Evolutionary conservation across 2,329 filamentous ascomycete genomes (phyloP).

Genomic region (Leptographium procerum): DNA sequence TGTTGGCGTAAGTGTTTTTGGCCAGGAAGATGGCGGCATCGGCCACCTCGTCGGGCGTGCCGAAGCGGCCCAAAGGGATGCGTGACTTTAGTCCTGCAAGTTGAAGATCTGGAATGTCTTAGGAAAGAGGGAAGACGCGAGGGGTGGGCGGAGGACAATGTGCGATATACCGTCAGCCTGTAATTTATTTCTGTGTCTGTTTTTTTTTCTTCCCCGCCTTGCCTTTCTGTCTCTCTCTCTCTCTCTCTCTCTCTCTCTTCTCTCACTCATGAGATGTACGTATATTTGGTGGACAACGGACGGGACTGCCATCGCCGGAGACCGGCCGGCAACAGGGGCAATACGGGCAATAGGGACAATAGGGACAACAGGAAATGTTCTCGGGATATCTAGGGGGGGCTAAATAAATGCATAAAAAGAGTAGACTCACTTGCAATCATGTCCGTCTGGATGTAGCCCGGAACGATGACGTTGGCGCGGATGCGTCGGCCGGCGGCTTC

Average conservation of each 20-base stretch:
- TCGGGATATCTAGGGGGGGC: no score
- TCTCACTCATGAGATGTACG: neutral
- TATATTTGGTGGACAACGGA: neutral
- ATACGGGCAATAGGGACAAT: neutral
- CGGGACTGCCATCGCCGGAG: no score
- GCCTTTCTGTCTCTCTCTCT: neutral
- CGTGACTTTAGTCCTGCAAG: neutral
- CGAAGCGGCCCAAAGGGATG: slow-evolving; percentile 59
- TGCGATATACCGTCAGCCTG: neutral
- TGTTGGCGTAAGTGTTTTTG: slow-evolving; percentile 72
- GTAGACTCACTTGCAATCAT: slow-evolving; percentile 58
- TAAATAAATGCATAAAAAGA: slow-evolving; percentile 4
- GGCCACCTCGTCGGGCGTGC: slow-evolving; percentile 60
- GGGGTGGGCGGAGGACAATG: neutral
- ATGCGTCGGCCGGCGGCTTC: slow-evolving; percentile 52
- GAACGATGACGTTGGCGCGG: slow-evolving; percentile 69
- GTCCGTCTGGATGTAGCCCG: slow-evolving; percentile 70
- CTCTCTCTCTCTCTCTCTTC: neutral
- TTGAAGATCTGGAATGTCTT: slow-evolving; percentile 2
- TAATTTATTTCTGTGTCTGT: neutral
- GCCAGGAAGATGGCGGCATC: slow-evolving; percentile 70
- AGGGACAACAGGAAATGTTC: slow-evolving; percentile 3
- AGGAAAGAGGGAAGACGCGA: no score
- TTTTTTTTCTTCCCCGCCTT: neutral
- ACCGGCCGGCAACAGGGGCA: neutral